Evolutionary conservation across 306 rosid genomes (phyloP), one percentile per base, ranked within the genome.

Genomic region (Rubus idaeus): DNA sequence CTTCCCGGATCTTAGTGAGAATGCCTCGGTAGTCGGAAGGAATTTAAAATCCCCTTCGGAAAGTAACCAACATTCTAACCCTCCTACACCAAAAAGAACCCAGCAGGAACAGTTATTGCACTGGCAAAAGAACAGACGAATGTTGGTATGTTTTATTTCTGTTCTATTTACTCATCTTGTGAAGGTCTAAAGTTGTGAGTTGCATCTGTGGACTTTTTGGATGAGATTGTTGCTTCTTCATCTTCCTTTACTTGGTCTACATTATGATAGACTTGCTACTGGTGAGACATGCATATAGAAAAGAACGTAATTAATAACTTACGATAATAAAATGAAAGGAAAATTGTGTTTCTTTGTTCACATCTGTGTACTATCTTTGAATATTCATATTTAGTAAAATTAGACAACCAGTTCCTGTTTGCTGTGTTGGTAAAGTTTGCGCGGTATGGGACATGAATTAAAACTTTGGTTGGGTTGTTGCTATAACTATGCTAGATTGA

Each of bases 121-220:
- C 76, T 93, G 96, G 96, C 92, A 93, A 82, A 89, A 85, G 79
- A 90, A 93, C 81, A 87, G 97, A 64, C 86, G 97, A 56, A 90
- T 88, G 82, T 68, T 93, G 86, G 97, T 93, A 86, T 37, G 92
- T 71, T 77, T 64, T 69, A 8, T 56, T 21, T 71, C 21, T 51
- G 65, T 76, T 46, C 56, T 61, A 23, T 69, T 75, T 73, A 39
- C 42, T 72, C 68, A 58, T 60, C 58, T 52, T 41, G 37, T 45
- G 66, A 51, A 49, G 46, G 40, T 12, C 20, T 75, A 69, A 18
- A 52, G 80, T 35, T 61, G 37, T 30, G 9, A 46, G 64, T 50
- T 53, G 41, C 53, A 14, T 42, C n/a, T 2, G 2, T 41, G 12
- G 51, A 14, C n/a, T 16, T n/a, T 35, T 11, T 30, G 42, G 42